Evolutionary conservation across 2,329 filamentous ascomycete genomes (phyloP).

Genomic region (Hypocrella siamensis): DNA sequence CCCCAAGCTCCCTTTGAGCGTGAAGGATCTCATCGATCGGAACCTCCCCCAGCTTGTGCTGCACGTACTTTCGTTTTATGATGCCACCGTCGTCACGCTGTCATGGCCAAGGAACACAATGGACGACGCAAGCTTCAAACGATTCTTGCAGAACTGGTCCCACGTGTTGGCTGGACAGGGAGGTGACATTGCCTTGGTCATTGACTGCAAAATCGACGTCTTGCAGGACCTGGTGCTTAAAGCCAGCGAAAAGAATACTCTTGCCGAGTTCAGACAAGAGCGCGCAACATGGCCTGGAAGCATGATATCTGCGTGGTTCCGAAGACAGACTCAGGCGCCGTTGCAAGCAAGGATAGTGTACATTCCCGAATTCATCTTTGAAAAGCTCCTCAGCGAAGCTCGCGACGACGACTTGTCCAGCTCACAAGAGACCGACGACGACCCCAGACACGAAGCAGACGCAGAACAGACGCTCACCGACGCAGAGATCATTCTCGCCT

Average conservation of each 20-base stretch:
- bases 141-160: conserved; percentile 4
- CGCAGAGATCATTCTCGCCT: conserved; percentile 4
- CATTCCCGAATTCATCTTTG: conserved; percentile 3
- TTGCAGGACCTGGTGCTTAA: conserved; percentile 1
- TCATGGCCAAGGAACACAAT: conserved; percentile 3
- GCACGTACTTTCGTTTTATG: conserved; percentile 2
- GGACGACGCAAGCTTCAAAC: conserved; percentile 4
- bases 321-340: background rate
- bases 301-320: conserved; percentile 1
- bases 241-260: conserved; percentile 1
- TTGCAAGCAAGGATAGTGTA: conserved; percentile 4
- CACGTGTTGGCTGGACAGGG: conserved; percentile 2
- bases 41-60: conserved; percentile 3
- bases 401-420: conserved; percentile 1
- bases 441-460: background rate
- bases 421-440: too few species aligned
- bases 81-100: conserved; percentile 3
- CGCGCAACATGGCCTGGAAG: background rate
- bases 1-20: conserved; percentile 1
- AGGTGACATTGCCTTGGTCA: background rate
- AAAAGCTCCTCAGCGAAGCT: conserved; percentile 2
- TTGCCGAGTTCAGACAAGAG: background rate
- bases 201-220: conserved; percentile 2
- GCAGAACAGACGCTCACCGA: too few species aligned
- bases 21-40: conserved; percentile 4